Conservation (phyloP, 2,329 filamentous ascomycete species). For the Botrytis fabae region DNA sequence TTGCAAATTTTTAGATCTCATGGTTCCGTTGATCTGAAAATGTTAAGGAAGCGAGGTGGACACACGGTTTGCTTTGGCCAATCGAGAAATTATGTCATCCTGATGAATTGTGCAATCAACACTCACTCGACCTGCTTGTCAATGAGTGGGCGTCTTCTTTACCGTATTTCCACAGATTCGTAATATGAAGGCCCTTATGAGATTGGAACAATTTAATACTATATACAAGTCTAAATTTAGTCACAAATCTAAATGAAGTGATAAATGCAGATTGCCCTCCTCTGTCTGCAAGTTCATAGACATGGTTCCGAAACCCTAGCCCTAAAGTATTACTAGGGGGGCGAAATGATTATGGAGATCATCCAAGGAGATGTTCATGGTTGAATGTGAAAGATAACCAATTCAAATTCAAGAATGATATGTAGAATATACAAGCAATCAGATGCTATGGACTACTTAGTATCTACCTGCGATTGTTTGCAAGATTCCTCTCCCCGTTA, state of each 20-base stretch:
- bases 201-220: neutral
- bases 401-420: neutral
- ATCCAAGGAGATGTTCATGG: neutral
- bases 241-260: neutral
- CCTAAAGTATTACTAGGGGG: slow-evolving; percentile 11
- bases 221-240: neutral
- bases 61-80: neutral
- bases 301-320: slow-evolving; percentile 12
- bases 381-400: neutral
- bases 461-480: neutral
- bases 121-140: neutral
- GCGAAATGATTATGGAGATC: neutral
- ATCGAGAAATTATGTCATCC: neutral
- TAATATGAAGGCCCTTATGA: neutral
- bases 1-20: neutral
- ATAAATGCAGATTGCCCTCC: neutral
- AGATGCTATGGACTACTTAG: neutral
- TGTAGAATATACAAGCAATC: neutral
- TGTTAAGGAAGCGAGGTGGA: neutral
- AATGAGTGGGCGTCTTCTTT: neutral
- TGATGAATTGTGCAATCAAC: neutral
- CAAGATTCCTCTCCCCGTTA: neutral
- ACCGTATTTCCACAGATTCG: neutral
- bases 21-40: neutral
- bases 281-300: neutral